Conservation (phyloP, 2,329 filamentous ascomycete species). For the Phaeomoniella chlamydospora region DNA sequence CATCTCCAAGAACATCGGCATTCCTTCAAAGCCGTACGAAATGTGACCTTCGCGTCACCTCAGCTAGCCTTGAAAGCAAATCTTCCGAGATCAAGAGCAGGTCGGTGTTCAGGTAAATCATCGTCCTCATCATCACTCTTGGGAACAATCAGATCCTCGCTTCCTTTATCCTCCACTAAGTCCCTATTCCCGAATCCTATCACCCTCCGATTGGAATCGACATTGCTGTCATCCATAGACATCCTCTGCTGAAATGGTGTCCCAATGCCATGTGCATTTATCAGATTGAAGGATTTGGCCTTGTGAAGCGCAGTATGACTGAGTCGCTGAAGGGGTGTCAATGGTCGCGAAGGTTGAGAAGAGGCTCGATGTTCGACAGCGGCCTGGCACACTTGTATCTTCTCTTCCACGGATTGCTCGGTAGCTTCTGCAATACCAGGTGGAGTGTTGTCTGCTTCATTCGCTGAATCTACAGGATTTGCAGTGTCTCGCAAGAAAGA, state of each 20-base stretch:
- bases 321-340: not conserved
- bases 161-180: constrained; percentile 21
- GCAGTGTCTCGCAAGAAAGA: not conserved
- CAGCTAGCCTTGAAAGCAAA: constrained; percentile 19
- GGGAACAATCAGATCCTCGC: constrained; percentile 37
- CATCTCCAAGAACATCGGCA: too few species aligned
- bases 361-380: not conserved
- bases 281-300: constrained; percentile 7
- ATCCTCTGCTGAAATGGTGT: not conserved
- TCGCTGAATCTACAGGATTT: not conserved
- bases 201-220: too few species aligned
- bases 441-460: not conserved
- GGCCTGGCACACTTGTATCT: not conserved
- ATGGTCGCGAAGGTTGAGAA: not conserved
- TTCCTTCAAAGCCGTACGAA: too few species aligned
- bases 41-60: too few species aligned
- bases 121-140: constrained; percentile 32
- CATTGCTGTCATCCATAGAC: too few species aligned
- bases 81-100: constrained; percentile 18
- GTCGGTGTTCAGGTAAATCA: constrained; percentile 7
- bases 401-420: not conserved
- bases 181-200: too few species aligned
- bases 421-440: not conserved
- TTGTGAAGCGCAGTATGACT: not conserved
- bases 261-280: not conserved